Conservation (phyloP, 2,329 filamentous ascomycete genomes). For the Ophiostoma tasmaniense region DNA sequence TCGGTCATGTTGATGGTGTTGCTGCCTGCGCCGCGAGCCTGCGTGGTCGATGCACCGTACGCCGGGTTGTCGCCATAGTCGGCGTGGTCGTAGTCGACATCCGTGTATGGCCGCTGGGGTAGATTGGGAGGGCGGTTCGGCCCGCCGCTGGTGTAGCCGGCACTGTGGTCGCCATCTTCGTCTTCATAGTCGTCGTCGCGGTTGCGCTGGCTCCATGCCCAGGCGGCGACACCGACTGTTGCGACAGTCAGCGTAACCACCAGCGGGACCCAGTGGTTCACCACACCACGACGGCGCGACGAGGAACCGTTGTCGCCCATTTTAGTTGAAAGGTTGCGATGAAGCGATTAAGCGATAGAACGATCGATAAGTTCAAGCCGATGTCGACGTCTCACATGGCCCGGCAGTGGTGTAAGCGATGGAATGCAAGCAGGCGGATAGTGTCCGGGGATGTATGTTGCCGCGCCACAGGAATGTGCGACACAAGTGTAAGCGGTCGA, state of each 20-base stretch:
- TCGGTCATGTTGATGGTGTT: slow-evolving; percentile 15
- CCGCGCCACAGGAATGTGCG: neutral
- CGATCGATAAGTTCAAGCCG: neutral
- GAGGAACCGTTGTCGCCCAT: slow-evolving; percentile 41
- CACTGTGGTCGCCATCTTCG: slow-evolving; percentile 43
- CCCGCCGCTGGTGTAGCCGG: slow-evolving; percentile 20
- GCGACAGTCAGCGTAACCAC: slow-evolving; percentile 80
- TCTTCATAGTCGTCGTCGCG: slow-evolving; percentile 63
- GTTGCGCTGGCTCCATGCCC: slow-evolving; percentile 86
- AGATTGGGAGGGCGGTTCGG: slow-evolving; percentile 17
- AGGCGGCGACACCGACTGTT: slow-evolving; percentile 76
- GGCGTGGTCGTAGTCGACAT: slow-evolving; percentile 26
- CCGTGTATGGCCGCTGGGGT: slow-evolving; percentile 34
- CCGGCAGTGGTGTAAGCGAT: neutral
- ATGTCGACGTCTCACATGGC: slow-evolving; percentile 2
- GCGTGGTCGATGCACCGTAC: slow-evolving; percentile 34
- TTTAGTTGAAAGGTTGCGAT: neutral
- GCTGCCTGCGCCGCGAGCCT: slow-evolving; percentile 22
- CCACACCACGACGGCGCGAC: slow-evolving; percentile 52
- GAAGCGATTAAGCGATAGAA: neutral
- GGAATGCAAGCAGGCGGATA: neutral
- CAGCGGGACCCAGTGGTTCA: slow-evolving; percentile 84
- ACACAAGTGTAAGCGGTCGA: neutral
- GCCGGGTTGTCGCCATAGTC: slow-evolving; percentile 43
- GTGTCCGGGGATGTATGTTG: neutral